Evolutionary conservation across 139 green algal genomes (phyloP), one percentile per base, ranked within the genome.

Genomic region (Limnomonas spitsbergensis): DNA sequence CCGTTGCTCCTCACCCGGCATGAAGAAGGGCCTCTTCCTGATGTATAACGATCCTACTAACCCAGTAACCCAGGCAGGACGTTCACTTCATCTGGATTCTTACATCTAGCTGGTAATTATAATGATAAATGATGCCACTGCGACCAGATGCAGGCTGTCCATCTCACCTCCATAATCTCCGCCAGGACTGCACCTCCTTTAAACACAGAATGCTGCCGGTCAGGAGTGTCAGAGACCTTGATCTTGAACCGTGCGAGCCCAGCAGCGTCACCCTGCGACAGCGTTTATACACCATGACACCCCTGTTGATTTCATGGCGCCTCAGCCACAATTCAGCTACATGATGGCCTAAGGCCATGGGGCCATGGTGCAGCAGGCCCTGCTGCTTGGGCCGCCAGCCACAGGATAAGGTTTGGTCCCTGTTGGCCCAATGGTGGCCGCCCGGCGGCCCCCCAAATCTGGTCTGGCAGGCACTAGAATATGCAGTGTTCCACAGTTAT

Each of bases 151-250:
- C 47, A 69, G 32, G 14, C 27, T 54, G 36, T 24, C 26, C 39
- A 37, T 31, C 78, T 2, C 37, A 87, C 82, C 78, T 82, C 86
- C 91, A 96, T 95, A 74, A 96, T 92, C 73, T 94, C 89, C 29
- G 91, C 93, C 69, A 97, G 79, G 9, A 97, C 86, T 0, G 93
- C 83, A 0, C 83, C 93, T 1, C 93, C 93, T 27, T 88, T 53
- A 74, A 94, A 97, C 1, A 94, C 92, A 78, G 92, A 88, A 80
- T 97, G 87, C 75, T 89, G 87, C 37, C 93, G 84, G 40, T 85
- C 80, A 4, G 91, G 90, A 38, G 89, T 84, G 75, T 93, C 92
- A 27, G 93, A 86, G 36, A 97, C 83, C 32, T 85, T 75, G 35
- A 97, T 53, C 77, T 90, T 91, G 3, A 95, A 54, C 52, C 90